Percentiles rank a stretch among this genome's conserved stretches.
phyloP scores from a whole-genome alignment of 352 stramenopile species.

The Bremia lactucae region DNA sequence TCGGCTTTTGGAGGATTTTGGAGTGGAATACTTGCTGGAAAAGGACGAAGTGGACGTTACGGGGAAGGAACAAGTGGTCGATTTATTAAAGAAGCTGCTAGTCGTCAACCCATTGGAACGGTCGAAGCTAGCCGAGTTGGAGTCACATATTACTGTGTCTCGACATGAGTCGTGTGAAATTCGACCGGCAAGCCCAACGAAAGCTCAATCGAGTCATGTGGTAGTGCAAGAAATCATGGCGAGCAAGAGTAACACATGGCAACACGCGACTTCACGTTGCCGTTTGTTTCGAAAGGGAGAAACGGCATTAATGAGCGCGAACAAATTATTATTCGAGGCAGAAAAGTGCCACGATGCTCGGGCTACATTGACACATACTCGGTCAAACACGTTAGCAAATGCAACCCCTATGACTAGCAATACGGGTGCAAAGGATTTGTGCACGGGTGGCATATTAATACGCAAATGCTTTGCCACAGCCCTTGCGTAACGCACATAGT shows the following conservation, averaged over 20 bases:
- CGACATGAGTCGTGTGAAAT: constrained; percentile 2
- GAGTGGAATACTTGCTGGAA: constrained; percentile 54
- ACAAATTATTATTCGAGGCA: constrained; percentile 3
- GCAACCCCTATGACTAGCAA: constrained; percentile 3
- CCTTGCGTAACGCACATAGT: constrained; percentile 13
- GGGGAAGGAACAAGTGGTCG: constrained; percentile 26
- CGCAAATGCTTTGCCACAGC: constrained; percentile 19
- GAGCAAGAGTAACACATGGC: constrained; percentile 8
- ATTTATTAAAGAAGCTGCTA: constrained; percentile 47
- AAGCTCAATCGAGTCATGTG: constrained; percentile 1
- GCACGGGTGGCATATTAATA: constrained; percentile 12
- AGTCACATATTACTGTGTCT: constrained; percentile 30
- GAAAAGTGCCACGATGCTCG: no score
- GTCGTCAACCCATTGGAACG: constrained; percentile 37
- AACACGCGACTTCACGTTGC: constrained; percentile 13
- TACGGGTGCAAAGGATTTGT: constrained; percentile 10
- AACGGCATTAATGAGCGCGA: constrained; percentile 16
- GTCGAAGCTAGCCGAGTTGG: constrained; percentile 27
- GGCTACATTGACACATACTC: no score
- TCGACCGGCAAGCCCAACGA: constrained; percentile 2
- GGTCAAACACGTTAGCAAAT: constrained; percentile 10
- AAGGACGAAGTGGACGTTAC: constrained; percentile 47
- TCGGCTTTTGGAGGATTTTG: constrained; percentile 40
- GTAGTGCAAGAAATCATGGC: background rate
- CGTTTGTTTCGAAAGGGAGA: constrained; percentile 18